Evolutionary conservation across 768 basidiomycete species (phyloP).

Genomic region (Amanita rubescens): DNA sequence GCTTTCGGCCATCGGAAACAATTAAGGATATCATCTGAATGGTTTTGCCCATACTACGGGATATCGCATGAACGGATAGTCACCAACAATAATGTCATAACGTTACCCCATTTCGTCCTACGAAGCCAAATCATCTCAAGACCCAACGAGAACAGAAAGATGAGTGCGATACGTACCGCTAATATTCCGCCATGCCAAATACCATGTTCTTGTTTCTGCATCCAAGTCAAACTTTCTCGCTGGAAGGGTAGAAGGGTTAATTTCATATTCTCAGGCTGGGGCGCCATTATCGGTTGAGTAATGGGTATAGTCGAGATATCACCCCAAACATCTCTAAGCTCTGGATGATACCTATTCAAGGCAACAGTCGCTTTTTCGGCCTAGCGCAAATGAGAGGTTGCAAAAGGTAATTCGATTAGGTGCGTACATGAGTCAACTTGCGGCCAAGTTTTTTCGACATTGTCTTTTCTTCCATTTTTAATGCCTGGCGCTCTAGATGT

Average conservation of each 20-base stretch:
- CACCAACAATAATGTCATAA: neutral
- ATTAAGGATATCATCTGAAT: conserved; percentile 94
- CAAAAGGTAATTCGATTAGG: neutral
- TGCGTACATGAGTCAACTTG: conserved; percentile 59
- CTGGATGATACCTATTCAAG: conserved; percentile 65
- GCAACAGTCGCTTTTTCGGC: conserved; percentile 64
- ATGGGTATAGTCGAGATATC: conserved; percentile 60
- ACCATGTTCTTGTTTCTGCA: conserved; percentile 86
- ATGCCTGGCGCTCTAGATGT: conserved; percentile 19
- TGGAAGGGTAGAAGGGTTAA: conserved; percentile 90
- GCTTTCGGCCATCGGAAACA: conserved; percentile 67
- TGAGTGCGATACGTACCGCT: conserved; percentile 46
- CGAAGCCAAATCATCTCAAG: neutral
- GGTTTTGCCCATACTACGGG: conserved; percentile 80
- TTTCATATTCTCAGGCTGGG: conserved; percentile 80
- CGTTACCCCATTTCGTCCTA: conserved; percentile 90
- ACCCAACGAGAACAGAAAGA: neutral
- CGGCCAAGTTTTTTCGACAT: conserved; percentile 59
- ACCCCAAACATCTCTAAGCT: conserved; percentile 82
- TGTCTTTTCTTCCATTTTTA: conserved; percentile 40
- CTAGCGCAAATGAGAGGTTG: conserved; percentile 28
- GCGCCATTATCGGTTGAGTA: conserved; percentile 58
- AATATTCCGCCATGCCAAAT: conserved; percentile 90
- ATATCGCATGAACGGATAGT: conserved; percentile 7
- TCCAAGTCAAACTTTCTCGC: conserved; percentile 91